phyloP scores from a whole-genome alignment of 2,329 filamentous ascomycete species.

The Lachnellula subtilissima region DNA sequence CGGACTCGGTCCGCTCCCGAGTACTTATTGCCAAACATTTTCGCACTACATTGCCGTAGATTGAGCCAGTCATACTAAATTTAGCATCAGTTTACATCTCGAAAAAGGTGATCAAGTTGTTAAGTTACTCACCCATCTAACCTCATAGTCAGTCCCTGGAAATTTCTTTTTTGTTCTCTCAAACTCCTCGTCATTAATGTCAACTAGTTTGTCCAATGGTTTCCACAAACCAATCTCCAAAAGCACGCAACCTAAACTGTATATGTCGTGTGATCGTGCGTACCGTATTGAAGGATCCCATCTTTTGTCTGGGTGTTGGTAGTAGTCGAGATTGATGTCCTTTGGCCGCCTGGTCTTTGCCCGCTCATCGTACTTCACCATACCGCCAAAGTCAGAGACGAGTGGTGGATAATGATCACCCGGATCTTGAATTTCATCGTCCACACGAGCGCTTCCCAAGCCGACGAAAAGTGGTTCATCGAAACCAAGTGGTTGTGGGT shows the following conservation, averaged over 20 bases:
- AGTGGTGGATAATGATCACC: neutral
- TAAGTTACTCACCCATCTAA: constrained; percentile 20
- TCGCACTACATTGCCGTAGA: constrained; percentile 23
- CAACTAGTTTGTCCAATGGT: constrained; percentile 31
- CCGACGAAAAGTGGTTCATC: constrained; percentile 35
- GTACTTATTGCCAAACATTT: constrained; percentile 20
- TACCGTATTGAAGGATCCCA: constrained; percentile 26
- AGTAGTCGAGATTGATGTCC: constrained; percentile 28
- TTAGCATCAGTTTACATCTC: neutral
- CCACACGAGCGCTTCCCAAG: constrained; percentile 36
- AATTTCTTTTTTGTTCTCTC: constrained; percentile 20
- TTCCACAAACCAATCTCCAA: constrained; percentile 49
- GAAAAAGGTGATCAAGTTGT: neutral
- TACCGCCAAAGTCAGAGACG: neutral
- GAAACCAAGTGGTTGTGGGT: constrained; percentile 23
- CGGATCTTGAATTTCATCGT: constrained; percentile 32
- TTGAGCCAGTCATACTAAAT: constrained; percentile 18
- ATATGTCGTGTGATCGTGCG: constrained; percentile 38
- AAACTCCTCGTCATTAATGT: constrained; percentile 20
- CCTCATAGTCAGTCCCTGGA: constrained; percentile 20
- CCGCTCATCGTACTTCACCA: constrained; percentile 34
- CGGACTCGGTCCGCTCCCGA: constrained; percentile 16
- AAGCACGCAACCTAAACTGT: constrained; percentile 46
- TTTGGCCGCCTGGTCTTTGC: constrained; percentile 33
- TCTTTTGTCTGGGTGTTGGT: constrained; percentile 25